Conservation (phyloP, 805 yeast genomes). For the Helenozyma baotianmanensis region DNA sequence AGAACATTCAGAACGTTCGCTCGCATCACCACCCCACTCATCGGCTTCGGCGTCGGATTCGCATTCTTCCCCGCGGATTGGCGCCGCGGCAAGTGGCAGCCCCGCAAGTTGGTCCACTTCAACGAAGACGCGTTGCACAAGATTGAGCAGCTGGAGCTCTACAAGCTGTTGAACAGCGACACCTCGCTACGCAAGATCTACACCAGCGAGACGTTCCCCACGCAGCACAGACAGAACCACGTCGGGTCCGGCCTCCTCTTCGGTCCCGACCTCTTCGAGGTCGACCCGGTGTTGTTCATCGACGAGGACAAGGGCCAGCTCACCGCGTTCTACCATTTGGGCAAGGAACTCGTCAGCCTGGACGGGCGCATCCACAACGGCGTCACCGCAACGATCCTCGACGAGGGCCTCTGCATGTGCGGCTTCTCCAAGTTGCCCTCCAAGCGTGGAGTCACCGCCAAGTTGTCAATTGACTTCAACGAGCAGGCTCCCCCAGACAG, state of each 20-base stretch:
- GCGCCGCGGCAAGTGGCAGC: slow-evolving; percentile 12
- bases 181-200: slow-evolving; percentile 4
- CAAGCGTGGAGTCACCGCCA: slow-evolving; percentile 86
- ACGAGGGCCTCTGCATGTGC: slow-evolving; percentile 79
- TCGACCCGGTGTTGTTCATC: slow-evolving; percentile 69
- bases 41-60: slow-evolving; percentile 16
- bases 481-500: slow-evolving; percentile 59
- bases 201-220: slow-evolving; percentile 38
- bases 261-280: slow-evolving; percentile 63
- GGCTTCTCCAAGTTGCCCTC: slow-evolving; percentile 82
- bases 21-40: slow-evolving; percentile 11
- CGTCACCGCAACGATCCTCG: slow-evolving; percentile 69
- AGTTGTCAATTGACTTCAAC: slow-evolving; percentile 59
- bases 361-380: slow-evolving; percentile 82
- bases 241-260: slow-evolving; percentile 69
- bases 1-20: slow-evolving; percentile 10
- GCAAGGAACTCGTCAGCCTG: slow-evolving; percentile 57
- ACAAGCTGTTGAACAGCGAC: slow-evolving; percentile 7
- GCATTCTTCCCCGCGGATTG: slow-evolving; percentile 16
- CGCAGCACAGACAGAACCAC: slow-evolving; percentile 55
- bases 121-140: slow-evolving; percentile 22
- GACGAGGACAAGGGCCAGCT: slow-evolving; percentile 49
- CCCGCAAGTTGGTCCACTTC: slow-evolving; percentile 10
- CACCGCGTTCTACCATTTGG: slow-evolving; percentile 67
- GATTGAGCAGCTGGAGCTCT: slow-evolving; percentile 33